Evolutionary conservation across 148 eudicot genomes (phyloP), one percentile per base, ranked within the genome.

Genomic region (Diospyros lotus): DNA sequence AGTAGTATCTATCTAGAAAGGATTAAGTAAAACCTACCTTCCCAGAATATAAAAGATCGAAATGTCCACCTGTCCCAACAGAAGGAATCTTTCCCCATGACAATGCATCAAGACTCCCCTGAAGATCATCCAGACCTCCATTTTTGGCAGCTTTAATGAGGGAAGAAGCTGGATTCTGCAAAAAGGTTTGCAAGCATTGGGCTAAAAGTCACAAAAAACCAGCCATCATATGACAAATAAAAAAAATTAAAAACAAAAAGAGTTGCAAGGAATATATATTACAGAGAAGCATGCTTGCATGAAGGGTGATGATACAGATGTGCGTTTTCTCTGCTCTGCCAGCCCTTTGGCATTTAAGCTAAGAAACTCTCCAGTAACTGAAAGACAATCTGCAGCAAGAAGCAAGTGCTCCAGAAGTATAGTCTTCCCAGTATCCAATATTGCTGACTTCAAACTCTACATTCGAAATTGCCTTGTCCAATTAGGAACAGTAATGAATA

Each of bases 21-120:
- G 28, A 44, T 38, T 41, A 41, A 1, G 28, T 45, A 60, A 48
- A 48, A 50, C 51, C 12, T 84, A 90, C 98, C 98, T 95, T 83
- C 69, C 87, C 80, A 17, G 89, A 84, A 75, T 84, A 90, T 44
- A 92, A 12, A 53, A 92, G 75, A 64, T 95, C 97, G 76, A 95
- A 95, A n/a, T 59, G 64, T 52, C 83, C 85, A 71, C 97, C 96
- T 42, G 98, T 92, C 64, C 98, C 98, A 28, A 90, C 59, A 17
- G 93, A 77, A 28, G 98, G 98, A 66, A 81, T 66, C 72, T 87
- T 89, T 45, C 98, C 98, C 98, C 98, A 95, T 43, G 96, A 80
- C 78, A 95, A 83, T 42, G 91, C 85, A 52, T 92, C 98, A 3
- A 95, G 72, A 75, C 86, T 89, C 64, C 98, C 98, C 75, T 86